Conservation (phyloP, 1,284 basidiomycete genomes). For the Pterula multifida region DNA sequence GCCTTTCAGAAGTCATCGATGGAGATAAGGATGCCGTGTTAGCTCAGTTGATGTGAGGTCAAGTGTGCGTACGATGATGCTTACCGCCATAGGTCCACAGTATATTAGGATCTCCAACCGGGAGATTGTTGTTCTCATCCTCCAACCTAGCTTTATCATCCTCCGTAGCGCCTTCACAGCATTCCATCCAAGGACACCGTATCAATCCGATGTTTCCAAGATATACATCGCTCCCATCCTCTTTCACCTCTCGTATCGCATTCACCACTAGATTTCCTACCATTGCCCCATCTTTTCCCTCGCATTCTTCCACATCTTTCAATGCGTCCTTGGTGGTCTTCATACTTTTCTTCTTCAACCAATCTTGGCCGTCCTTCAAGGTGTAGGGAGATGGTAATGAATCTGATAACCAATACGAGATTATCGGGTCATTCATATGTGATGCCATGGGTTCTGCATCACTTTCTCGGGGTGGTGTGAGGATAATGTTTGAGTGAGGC, state of each 20-base stretch:
- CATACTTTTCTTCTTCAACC: not conserved
- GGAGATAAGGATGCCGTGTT: not conserved
- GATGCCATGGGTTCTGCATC: not conserved
- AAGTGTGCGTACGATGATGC: too few species aligned
- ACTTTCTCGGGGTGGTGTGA: not conserved
- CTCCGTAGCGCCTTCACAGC: not conserved
- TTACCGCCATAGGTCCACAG: not conserved
- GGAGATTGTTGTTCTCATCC: not conserved
- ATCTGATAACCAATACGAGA: not conserved
- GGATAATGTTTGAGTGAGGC: not conserved
- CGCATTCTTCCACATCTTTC: not conserved
- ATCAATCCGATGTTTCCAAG: not conserved
- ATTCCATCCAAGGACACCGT: not conserved
- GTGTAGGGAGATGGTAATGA: not conserved
- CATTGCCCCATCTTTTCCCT: not conserved
- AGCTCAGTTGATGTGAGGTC: too few species aligned
- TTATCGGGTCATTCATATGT: not conserved
- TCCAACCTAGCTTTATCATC: not conserved
- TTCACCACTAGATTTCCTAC: not conserved
- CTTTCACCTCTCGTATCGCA: not conserved
- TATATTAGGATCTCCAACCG: not conserved
- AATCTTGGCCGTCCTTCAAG: not conserved
- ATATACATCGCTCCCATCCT: not conserved
- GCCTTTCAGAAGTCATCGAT: slow-evolving; percentile 10
- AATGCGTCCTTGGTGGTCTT: not conserved